Conservation (phyloP, 2,329 filamentous ascomycete genomes). For the Sphaerulina musiva region DNA sequence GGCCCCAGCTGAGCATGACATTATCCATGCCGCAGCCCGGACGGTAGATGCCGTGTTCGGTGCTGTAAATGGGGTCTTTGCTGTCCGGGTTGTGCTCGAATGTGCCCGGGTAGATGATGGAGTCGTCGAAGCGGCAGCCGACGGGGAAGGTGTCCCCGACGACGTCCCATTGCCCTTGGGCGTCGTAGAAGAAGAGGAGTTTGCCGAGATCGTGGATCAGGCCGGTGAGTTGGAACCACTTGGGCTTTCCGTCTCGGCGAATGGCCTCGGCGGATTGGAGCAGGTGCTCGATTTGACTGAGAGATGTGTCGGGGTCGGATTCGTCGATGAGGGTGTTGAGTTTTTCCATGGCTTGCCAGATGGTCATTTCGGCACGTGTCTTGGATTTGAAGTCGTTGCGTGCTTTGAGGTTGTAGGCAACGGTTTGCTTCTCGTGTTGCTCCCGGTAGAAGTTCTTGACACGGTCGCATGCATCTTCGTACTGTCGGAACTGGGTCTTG, state of each 20-base stretch:
- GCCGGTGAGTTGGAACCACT: slow-evolving; percentile 74
- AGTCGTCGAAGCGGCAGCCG: slow-evolving; percentile 65
- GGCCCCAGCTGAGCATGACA: slow-evolving; percentile 84
- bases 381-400: slow-evolving; percentile 64
- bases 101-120: slow-evolving; percentile 74
- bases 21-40: slow-evolving; percentile 77
- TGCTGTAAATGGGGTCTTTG: slow-evolving; percentile 63
- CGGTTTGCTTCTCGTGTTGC: slow-evolving; percentile 64
- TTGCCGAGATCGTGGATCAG: slow-evolving; percentile 76
- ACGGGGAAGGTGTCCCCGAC: slow-evolving; percentile 82
- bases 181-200: slow-evolving; percentile 72
- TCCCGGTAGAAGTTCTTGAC: slow-evolving; percentile 82
- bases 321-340: slow-evolving; percentile 87
- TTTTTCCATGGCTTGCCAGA: slow-evolving; percentile 91
- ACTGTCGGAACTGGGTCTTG: slow-evolving; percentile 75
- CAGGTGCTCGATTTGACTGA: slow-evolving; percentile 84
- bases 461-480: slow-evolving; percentile 72
- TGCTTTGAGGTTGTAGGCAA: slow-evolving; percentile 76
- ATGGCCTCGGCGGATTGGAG: slow-evolving; percentile 86
- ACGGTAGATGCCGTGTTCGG: slow-evolving; percentile 71
- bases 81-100: slow-evolving; percentile 72
- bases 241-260: slow-evolving; percentile 72
- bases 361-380: slow-evolving; percentile 67
- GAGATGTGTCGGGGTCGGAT: slow-evolving; percentile 79
- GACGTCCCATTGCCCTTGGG: slow-evolving; percentile 87